Evolutionary conservation across 1,284 basidiomycete genomes (phyloP).

Genomic region (Microbotryomycetes sp.): DNA sequence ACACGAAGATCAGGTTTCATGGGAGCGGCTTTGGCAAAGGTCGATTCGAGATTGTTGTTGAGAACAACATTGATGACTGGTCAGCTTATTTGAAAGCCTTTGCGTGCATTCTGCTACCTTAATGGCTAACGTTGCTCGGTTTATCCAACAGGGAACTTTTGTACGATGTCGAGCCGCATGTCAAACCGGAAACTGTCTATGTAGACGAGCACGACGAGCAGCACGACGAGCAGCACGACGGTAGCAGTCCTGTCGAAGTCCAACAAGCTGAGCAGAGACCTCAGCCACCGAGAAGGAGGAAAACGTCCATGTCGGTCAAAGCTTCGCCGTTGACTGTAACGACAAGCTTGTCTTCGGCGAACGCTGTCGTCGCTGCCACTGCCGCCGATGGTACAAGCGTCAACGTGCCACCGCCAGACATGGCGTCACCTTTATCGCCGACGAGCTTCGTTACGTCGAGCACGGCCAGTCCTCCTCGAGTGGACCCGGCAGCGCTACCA

Average conservation of each 20-base stretch:
- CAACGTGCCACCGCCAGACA: too few species aligned
- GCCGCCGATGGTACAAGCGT: neutral
- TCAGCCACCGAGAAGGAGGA: neutral
- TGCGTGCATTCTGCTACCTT: too few species aligned
- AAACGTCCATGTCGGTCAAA: neutral
- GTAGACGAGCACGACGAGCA: constrained; percentile 2
- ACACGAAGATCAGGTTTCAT: constrained; percentile 16
- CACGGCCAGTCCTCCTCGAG: neutral
- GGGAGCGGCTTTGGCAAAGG: constrained; percentile 12
- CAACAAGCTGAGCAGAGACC: too few species aligned
- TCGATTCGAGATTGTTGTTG: constrained; percentile 17
- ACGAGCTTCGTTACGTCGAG: neutral
- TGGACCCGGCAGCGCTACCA: constrained; percentile 12
- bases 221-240: neutral
- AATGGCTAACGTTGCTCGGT: too few species aligned
- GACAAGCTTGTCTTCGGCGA: too few species aligned
- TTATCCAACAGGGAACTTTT: too few species aligned
- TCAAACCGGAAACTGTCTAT: neutral
- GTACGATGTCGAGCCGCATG: constrained; percentile 9
- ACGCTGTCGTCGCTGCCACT: neutral
- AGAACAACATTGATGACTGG: constrained; percentile 10
- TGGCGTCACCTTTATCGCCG: neutral
- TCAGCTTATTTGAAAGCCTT: too few species aligned
- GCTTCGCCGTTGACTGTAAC: neutral
- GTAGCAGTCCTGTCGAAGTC: constrained; percentile 5